Conservation (phyloP, 169 alveolate genomes). For the Eimeria falciformis region DNA sequence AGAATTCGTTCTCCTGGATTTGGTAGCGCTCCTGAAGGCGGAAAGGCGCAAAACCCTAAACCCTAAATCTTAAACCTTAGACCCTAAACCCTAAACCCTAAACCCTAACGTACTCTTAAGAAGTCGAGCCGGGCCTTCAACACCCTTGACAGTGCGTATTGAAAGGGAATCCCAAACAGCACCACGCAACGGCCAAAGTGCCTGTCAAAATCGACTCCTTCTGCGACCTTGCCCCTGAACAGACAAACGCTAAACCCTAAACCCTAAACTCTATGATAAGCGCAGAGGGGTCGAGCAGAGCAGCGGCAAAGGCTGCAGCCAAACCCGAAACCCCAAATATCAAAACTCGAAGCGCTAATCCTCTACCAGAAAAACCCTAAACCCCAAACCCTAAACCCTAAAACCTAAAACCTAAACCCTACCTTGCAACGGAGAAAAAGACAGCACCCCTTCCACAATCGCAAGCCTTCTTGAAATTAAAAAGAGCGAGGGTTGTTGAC, state of each 20-base stretch:
- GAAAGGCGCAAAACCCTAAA: neutral
- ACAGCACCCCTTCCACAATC: slow-evolving; percentile 99
- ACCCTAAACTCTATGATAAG: neutral
- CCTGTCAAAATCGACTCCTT: slow-evolving; percentile 99
- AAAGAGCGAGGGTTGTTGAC: slow-evolving; percentile 95
- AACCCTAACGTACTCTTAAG: slow-evolving; percentile 78
- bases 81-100: slow-evolving; percentile 55
- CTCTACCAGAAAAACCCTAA: neutral
- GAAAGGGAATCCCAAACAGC: slow-evolving; percentile 97
- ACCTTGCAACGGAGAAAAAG: slow-evolving; percentile 95
- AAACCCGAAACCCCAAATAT: slow-evolving; percentile 1
- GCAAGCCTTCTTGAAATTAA: slow-evolving; percentile 95
- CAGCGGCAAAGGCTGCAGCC: too few species aligned
- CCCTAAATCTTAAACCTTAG: slow-evolving; percentile 16
- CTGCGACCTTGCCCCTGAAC: slow-evolving; percentile 98
- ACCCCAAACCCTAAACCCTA: slow-evolving; percentile 30
- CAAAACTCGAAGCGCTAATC: neutral
- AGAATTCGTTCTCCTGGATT: slow-evolving; percentile 96
- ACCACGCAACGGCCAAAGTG: slow-evolving; percentile 99
- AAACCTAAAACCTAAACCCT: neutral
- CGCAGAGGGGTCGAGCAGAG: neutral
- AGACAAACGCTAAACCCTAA: slow-evolving; percentile 1
- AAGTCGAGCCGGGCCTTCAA: slow-evolving; percentile 94
- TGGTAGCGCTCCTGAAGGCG: slow-evolving; percentile 90
- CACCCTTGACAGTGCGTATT: slow-evolving; percentile 94